A percentile compares a stretch with the other conserved stretches of the same genome.
phyloP scores from a whole-genome alignment of 2,329 filamentous ascomycete species.

The Colletotrichum somersetense region DNA sequence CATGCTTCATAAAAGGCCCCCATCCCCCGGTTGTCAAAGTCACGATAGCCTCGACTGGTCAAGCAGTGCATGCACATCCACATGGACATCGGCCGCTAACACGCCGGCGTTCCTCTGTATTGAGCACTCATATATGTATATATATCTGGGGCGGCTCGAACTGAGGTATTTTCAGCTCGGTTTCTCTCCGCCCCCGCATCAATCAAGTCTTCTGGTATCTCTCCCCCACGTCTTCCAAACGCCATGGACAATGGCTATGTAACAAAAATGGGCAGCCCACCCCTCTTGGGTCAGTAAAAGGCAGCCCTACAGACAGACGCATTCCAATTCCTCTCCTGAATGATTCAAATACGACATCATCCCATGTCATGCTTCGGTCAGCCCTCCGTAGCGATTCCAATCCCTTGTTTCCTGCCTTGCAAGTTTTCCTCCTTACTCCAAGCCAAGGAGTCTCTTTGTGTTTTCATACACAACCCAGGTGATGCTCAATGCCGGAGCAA shows the following conservation, averaged over 20 bases:
- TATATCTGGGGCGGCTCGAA: neutral
- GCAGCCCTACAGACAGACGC: constrained; percentile 12
- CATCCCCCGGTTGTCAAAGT: neutral
- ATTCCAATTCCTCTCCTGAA: constrained; percentile 9
- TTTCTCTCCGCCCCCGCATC: constrained; percentile 13
- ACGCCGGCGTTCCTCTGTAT: constrained; percentile 24
- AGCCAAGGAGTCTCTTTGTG: constrained; percentile 77
- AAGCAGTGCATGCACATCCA: neutral
- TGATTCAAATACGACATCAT: neutral
- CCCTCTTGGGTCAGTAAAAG: neutral
- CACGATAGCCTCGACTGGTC: constrained; percentile 13
- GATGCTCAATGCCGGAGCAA: constrained; percentile 95
- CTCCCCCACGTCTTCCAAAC: constrained; percentile 34
- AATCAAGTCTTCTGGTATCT: constrained; percentile 39
- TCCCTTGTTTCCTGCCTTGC: constrained; percentile 15
- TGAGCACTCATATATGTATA: neutral
- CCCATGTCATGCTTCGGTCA: neutral
- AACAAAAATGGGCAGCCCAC: constrained; percentile 29
- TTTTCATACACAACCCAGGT: constrained; percentile 96
- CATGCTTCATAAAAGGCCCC: neutral
- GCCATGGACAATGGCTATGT: constrained; percentile 31
- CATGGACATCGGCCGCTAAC: constrained; percentile 1
- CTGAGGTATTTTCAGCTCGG: neutral
- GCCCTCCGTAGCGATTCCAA: neutral
- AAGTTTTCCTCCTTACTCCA: constrained; percentile 54